These are phyloP conservation scores for Monoraphidium neglectum DNA, from an alignment of 139 green algal species.

Conservation along the genomic window DNA sequence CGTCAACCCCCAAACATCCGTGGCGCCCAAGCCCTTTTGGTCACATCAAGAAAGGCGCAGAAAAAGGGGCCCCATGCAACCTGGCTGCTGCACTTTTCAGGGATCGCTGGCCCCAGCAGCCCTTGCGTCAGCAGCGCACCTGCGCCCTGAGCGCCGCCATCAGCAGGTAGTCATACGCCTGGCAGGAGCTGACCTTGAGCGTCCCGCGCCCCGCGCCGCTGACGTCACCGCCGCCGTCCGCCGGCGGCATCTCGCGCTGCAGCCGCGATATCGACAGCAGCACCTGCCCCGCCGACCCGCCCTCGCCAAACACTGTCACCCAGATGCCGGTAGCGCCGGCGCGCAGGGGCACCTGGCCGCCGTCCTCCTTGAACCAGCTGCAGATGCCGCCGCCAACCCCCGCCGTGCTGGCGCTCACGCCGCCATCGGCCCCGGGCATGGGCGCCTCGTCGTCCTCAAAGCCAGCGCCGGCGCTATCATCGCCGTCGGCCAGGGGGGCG, in stretches of 20 bases:
- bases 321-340: constrained; percentile 12
- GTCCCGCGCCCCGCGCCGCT: neutral
- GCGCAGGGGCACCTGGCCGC: neutral
- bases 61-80: too few species aligned
- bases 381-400: constrained; percentile 1
- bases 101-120: too few species aligned
- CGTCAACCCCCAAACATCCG: too few species aligned
- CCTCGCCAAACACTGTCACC: constrained; percentile 32
- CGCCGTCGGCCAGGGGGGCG: neutral
- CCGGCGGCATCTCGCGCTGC: constrained; percentile 18
- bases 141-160: constrained; percentile 36
- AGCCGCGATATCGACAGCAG: constrained; percentile 24
- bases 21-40: too few species aligned
- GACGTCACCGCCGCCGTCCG: neutral
- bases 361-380: constrained; percentile 13
- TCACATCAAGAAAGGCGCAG: too few species aligned
- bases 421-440: neutral
- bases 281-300: constrained; percentile 1
- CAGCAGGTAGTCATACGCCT: constrained; percentile 42
- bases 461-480: constrained; percentile 13
- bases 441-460: constrained; percentile 4
- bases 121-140: constrained; percentile 10
- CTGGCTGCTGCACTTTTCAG: too few species aligned
- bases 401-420: neutral
- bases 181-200: constrained; percentile 38